Evolutionary conservation across 352 stramenopile species (phyloP), one percentile per base, ranked within the genome.

Genomic region (Globisporangium recalcitrans): DNA sequence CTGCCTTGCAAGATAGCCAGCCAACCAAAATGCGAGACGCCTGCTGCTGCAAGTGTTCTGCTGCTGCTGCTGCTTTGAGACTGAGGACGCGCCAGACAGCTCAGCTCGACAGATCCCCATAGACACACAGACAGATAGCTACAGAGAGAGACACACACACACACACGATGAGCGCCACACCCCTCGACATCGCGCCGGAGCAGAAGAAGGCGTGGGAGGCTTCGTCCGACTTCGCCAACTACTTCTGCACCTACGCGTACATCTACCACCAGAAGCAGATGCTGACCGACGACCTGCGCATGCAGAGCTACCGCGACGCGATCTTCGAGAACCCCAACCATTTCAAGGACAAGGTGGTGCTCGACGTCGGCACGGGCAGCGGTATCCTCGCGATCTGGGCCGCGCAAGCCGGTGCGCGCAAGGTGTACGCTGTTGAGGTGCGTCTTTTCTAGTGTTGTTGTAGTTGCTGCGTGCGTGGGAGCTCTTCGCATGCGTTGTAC

Each of bases 311-410:
- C 80, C 96, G 97, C 64, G 82, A 96, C 67, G 92, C 97, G 34
- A 99, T 99, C 74, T 95, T 99, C 52, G 90, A 98, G 52, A 99
- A 99, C 79, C 70, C 87, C 14, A 87, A 90, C 67, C 80, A 98
- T 55, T 99, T 99, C 77, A 95, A 98, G 72, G 97, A 98, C 74
- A 99, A 99, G 80, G 88, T 98, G 5, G 96, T 99, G 52, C 93
- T 99, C 59, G 98, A 99, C 76, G 97, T 99, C 46, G 98, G 98
- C 54, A 99, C 98, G 4, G 98, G 98, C 24, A 98, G 87, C 47
- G 98, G 98, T 19, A 99, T 99, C 66, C 80, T 99, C 34, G 87
- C 97, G 59, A 91, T 99, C 26, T 99, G 98, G 97, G 97, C 97
- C 3, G 98, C 97, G 19, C 94, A 99, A 72, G 97, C 98, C 11